Evolutionary conservation across 2,329 filamentous ascomycete genomes (phyloP), one percentile per base, ranked within the genome.

Genomic region (Bisporella sp.): DNA sequence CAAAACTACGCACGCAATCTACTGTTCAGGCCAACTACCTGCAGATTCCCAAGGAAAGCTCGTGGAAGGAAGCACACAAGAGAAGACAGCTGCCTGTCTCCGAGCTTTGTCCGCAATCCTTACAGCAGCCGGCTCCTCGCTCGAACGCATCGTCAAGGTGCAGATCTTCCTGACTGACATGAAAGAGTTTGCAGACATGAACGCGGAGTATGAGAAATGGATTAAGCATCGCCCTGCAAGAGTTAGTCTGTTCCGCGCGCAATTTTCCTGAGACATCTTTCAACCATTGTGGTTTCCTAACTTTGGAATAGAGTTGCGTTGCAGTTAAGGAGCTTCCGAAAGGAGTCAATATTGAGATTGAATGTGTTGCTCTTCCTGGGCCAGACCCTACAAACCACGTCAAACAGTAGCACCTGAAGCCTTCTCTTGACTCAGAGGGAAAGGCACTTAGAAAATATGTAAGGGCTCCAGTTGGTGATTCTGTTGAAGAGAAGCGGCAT

Each of bases 131-230:
- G 89, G 88, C 48, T 91, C 87, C 28, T 81, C 78, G 47, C 78
- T 97, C 52, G 71, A 80, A 57, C 87, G 84, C 69, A 85, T 96
- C 44, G 87, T 96, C 72, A 96, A 96, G 79, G 87, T 90, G 62
- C 89, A 84, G 67, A 85, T 96, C 66, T 97, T 96, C 78, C 73
- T 97, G 55, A 85, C 86, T 46, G 87, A 95, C 70, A 97, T 97
- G 92, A 80, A 77, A 56, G 78, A 93, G 71, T 97, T 97, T 66
- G 83, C 79, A 46, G 82, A 82, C 67, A 89, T 95, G 87, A 95
- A 96, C 71, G 77, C 77, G 58, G 85, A 88, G 64, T 95, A 93
- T 69, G 85, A 84, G 69, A 84, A 89, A 71, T 89, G 84, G 77
- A 91, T 92, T 69, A 71, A 77, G 53, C 84, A 89, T 73, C 91